Evolutionary conservation across 2,329 filamentous ascomycete species (phyloP).

Genomic region (Clonostachys solani): DNA sequence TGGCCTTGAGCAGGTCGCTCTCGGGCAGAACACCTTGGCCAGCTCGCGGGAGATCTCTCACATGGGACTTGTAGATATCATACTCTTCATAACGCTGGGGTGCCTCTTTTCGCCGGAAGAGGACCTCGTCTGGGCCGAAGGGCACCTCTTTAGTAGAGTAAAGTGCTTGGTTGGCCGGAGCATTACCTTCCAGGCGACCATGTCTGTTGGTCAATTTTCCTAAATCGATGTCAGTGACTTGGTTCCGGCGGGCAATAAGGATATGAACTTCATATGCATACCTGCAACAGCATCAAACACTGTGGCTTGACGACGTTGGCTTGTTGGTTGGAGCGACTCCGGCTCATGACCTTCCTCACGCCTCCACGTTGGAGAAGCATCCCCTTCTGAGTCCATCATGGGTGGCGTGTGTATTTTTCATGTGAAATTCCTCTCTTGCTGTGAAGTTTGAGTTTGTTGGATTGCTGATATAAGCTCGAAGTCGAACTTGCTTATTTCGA

Average conservation of each 20-base stretch:
- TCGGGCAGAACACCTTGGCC: constrained; percentile 53
- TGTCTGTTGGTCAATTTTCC: neutral
- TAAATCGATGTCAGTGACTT: neutral
- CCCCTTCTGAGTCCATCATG: no score
- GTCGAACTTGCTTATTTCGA: no score
- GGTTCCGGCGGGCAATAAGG: neutral
- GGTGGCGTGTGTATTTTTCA: no score
- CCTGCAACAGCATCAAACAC: constrained; percentile 73
- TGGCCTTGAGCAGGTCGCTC: constrained; percentile 63
- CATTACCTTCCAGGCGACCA: constrained; percentile 3
- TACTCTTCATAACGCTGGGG: constrained; percentile 65
- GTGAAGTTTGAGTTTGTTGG: no score
- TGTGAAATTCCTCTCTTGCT: no score
- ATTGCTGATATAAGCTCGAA: no score
- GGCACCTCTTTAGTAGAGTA: constrained; percentile 6
- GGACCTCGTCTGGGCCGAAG: constrained; percentile 64
- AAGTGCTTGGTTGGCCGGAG: constrained; percentile 10
- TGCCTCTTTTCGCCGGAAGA: constrained; percentile 62
- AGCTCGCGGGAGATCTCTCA: constrained; percentile 40
- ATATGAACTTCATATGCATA: constrained; percentile 21
- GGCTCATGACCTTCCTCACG: no score
- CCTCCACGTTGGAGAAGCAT: no score
- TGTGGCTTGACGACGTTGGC: constrained; percentile 34
- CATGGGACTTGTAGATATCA: constrained; percentile 67
- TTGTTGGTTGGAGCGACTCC: no score